A percentile compares a stretch with the other conserved stretches of the same genome.
Conservation (phyloP, 164 flowering plant species). For the Houttuynia cordata region DNA sequence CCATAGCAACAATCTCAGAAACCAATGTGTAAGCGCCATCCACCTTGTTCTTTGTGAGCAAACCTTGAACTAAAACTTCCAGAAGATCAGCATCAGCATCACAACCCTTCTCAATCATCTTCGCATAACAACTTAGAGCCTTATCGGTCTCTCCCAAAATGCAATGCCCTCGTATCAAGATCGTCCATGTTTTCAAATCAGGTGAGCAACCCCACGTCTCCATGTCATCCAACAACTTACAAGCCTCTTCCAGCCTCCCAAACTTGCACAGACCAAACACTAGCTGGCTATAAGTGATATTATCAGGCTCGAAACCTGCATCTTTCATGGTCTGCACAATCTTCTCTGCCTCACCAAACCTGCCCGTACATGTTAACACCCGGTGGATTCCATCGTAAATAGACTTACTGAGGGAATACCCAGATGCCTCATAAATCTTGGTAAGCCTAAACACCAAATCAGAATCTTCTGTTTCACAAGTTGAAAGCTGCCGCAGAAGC, state of each 20-base stretch:
- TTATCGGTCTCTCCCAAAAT: conserved; percentile 42
- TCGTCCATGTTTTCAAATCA: conserved; percentile 90
- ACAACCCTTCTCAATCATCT: conserved; percentile 51
- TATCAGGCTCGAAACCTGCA: conserved; percentile 73
- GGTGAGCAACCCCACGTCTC: conserved; percentile 64
- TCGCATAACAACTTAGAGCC: conserved; percentile 50
- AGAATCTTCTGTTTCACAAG: conserved; percentile 26
- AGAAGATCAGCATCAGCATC: conserved; percentile 72
- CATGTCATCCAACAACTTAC: conserved; percentile 56
- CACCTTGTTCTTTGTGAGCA: conserved; percentile 32
- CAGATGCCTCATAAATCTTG: conserved; percentile 44
- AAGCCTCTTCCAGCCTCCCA: conserved; percentile 57
- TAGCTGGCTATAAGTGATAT: conserved; percentile 69
- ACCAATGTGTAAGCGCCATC: conserved; percentile 51
- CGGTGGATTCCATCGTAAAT: conserved; percentile 76
- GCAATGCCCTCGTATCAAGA: conserved; percentile 76
- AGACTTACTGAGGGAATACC: conserved; percentile 47
- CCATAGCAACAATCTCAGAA: conserved; percentile 42
- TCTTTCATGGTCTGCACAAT: conserved; percentile 48
- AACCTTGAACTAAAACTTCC: conserved; percentile 57
- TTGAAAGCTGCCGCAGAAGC: conserved; percentile 41
- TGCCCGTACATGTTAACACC: conserved; percentile 52
- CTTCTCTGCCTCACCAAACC: conserved; percentile 69
- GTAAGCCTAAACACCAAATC: conserved; percentile 57
- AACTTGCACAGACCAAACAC: conserved; percentile 77